Evolutionary conservation across 2,329 filamentous ascomycete genomes (phyloP), one percentile per base, ranked within the genome.

Genomic region (Thyridium curvatum): DNA sequence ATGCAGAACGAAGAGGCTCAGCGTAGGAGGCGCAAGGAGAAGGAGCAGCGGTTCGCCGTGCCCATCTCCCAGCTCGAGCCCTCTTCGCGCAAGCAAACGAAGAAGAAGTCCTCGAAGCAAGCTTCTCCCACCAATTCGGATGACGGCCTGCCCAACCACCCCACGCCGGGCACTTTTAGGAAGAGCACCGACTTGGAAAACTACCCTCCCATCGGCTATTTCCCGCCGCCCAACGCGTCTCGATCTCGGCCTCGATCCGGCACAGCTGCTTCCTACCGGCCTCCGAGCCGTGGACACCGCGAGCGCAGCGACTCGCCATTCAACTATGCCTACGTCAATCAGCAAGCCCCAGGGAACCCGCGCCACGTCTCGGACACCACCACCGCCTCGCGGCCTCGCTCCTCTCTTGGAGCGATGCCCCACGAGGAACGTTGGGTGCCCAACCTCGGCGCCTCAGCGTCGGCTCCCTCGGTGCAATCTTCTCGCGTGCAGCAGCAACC

Each of bases 61-160:
- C 73, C 75, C 2, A 57, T 79, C 13, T 66, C 73, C 6, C 68
- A 74, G 12, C 60, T 79, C 31, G 71, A 68, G 30, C 56, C 65
- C 8, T 46, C 62, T 12, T 56, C 64, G 15, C 60, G 63, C 38
- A 62, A 61, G 51, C 45, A 49, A 37, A 45, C 42, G 37, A 46
- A 38, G 29, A 61, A 53, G 49, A 55, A 48, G 37, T 51, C 21
- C 10, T 26, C 21, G 6, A 26, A 26, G 21, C 6, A 6, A 26
- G 6, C 21, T 26, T 26, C 21, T 10, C 48, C 47, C 49, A 8
- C 51, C 48, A 26, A 45, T 41, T 18, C 53, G 15, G 58, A 61
- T 31, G 59, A 65, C 34, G 58, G 61, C 29, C 51, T 63, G 33
- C 55, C 63, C 15, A 62, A 56, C 18, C 61, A 65, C 41, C 56